Evolutionary conservation across 495 filamentous ascomycete species (phyloP), one percentile per base, ranked within the genome.

Genomic region (Aspergillus mulundensis): DNA sequence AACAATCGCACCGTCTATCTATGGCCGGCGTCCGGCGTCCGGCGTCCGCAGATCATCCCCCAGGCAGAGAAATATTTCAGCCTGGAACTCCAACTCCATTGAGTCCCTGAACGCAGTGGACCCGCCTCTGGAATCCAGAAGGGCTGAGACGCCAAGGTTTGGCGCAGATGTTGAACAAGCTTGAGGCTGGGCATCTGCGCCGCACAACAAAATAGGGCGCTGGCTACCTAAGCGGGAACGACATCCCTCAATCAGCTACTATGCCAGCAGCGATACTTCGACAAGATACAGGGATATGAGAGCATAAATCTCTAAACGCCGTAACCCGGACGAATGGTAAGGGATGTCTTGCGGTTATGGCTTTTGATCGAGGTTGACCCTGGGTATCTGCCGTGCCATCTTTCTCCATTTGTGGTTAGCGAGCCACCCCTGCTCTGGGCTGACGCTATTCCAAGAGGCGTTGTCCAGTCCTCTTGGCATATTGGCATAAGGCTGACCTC

Each of bases 401-500:
- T 40, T n/a, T 36, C 12, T 50, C 53, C 32, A 14, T 41, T 41
- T 41, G 21, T 14, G 43, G 53, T 28, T 55, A 55, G 53, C 40
- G 45, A 30, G 12, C 21, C 0, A 32, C 44, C 51, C 45, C 44
- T 49, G 34, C 36, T 41, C 44, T 41, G 38, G 24, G 45, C 30
- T 32, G 53, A 49, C 5, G 19, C 53, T 49, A 49, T 50, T 28
- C 32, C 16, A 50, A 40, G 48, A 50, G 53, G 32, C 43, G 44
- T 20, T 38, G 53, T 41, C 34, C 16, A 47, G 21, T 56, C 12
- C 36, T 36, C 44, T 48, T 56, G 48, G 48, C 48, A 50, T n/a
- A 20, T 38, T 49, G 53, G 53, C 53, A 41, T 56, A 56, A 56
- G 44, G 53, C 53, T 56, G 53, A 48, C 32, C 23, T 25, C 21